These are phyloP conservation scores for Anisodus acutangulus DNA, from an alignment of 257 asterid species.

Conservation along the genomic window DNA sequence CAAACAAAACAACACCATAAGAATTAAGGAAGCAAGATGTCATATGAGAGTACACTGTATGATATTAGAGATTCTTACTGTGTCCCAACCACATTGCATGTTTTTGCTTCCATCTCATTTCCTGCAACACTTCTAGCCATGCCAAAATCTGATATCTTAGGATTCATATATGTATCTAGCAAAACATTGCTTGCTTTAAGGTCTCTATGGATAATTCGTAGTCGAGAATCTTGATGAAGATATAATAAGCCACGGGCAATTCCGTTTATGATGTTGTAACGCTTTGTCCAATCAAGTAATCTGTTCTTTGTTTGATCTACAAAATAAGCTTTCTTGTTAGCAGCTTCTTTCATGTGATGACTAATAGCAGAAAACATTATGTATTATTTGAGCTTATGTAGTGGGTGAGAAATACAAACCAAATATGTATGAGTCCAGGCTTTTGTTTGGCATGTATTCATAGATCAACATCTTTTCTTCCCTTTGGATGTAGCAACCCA, in stretches of 20 bases:
- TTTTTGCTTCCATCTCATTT: conserved; percentile 43
- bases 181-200: conserved; percentile 43
- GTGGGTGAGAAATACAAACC: conserved; percentile 6
- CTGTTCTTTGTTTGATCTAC: conserved; percentile 32
- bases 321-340: background rate
- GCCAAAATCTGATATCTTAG: conserved; percentile 45
- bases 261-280: conserved; percentile 36
- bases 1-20: background rate
- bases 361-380: background rate
- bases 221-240: conserved; percentile 45
- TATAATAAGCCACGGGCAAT: conserved; percentile 44
- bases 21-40: background rate
- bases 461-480: conserved; percentile 14
- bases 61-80: conserved; percentile 27
- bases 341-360: background rate
- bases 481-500: conserved; percentile 7
- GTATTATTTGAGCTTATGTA: background rate
- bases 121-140: conserved; percentile 40
- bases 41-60: background rate
- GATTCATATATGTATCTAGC: conserved; percentile 40
- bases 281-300: conserved; percentile 38
- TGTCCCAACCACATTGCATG: conserved; percentile 40
- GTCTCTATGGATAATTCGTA: conserved; percentile 40
- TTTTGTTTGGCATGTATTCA: conserved; percentile 12
- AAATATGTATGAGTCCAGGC: conserved; percentile 3